These are phyloP conservation scores for Penicillium pulvis DNA, from an alignment of 495 filamentous ascomycete genomes.

Conservation along the genomic window DNA sequence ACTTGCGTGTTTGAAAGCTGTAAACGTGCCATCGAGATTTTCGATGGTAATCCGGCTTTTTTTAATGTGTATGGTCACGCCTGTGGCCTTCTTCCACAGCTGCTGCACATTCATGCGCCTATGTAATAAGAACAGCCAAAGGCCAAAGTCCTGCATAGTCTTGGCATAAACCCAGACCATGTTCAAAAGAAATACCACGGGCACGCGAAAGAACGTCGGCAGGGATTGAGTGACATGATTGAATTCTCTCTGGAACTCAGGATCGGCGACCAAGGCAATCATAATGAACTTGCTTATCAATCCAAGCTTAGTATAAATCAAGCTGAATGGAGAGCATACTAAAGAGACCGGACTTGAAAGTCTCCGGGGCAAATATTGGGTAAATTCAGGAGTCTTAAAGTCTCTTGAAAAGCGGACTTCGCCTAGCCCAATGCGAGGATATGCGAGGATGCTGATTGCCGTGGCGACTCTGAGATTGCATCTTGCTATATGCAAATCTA, in stretches of 20 bases:
- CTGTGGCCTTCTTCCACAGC: conserved; percentile 51
- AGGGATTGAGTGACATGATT: conserved; percentile 45
- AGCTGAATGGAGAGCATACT: conserved; percentile 32
- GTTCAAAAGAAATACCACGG: conserved; percentile 43
- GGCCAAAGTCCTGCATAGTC: conserved; percentile 35
- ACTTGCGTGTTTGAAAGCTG: conserved; percentile 48
- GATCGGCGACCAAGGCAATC: conserved; percentile 56
- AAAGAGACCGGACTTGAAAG: conserved; percentile 28
- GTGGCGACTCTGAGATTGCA: conserved; percentile 45
- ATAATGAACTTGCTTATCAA: conserved; percentile 54
- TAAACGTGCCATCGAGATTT: conserved; percentile 47
- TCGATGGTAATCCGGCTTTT: conserved; percentile 48
- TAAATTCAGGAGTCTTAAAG: conserved; percentile 32
- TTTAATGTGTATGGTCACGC: conserved; percentile 49
- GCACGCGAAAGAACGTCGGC: conserved; percentile 39
- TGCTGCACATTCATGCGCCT: conserved; percentile 45
- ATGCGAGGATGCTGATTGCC: conserved; percentile 42
- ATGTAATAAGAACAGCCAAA: conserved; percentile 54
- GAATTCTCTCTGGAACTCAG: conserved; percentile 61
- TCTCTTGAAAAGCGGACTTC: conserved; percentile 32
- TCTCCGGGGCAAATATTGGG: conserved; percentile 35
- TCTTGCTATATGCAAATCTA: conserved; percentile 41
- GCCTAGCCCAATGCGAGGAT: conserved; percentile 39
- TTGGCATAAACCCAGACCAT: conserved; percentile 53
- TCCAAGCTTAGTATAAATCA: conserved; percentile 43